Conservation (phyloP, 352 stramenopile species). For the Pythium diclinum region DNA sequence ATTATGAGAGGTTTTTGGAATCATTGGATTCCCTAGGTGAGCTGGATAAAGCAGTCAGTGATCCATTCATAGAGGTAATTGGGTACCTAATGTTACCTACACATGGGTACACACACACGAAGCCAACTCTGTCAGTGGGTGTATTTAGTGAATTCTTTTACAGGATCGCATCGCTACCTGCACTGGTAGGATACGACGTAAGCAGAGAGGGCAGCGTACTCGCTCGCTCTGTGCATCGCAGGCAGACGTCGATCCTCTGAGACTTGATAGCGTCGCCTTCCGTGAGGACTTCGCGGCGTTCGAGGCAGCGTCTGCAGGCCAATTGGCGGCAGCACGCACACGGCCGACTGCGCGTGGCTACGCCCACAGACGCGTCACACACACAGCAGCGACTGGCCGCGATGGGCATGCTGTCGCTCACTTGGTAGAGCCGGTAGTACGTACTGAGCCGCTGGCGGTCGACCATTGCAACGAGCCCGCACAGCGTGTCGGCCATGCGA, state of each 20-base stretch:
- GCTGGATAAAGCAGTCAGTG: background rate
- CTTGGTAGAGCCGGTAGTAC: constrained; percentile 8
- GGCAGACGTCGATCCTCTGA: background rate
- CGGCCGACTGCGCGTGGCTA: background rate
- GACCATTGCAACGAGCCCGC: constrained; percentile 12
- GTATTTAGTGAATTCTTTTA: background rate
- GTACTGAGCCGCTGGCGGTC: constrained; percentile 19
- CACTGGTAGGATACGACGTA: background rate
- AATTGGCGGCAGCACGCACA: constrained; percentile 18
- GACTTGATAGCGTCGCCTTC: background rate
- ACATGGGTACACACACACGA: background rate
- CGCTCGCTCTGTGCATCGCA: background rate
- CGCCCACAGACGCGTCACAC: constrained; percentile 3
- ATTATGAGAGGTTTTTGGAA: background rate
- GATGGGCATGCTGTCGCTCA: constrained; percentile 10
- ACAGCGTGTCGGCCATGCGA: constrained; percentile 17
- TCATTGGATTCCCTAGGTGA: background rate
- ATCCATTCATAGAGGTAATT: background rate
- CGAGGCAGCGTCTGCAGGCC: constrained; percentile 13
- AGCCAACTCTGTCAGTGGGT: background rate
- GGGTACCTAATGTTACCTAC: background rate
- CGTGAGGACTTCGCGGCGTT: constrained; percentile 6
- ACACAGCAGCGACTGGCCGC: constrained; percentile 14
- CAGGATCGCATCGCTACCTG: background rate
- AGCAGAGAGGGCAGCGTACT: background rate